A percentile compares a stretch with the other conserved stretches of the same genome.
phyloP scores from a whole-genome alignment of 2,329 filamentous ascomycete species.

The Fusarium burgessii region DNA sequence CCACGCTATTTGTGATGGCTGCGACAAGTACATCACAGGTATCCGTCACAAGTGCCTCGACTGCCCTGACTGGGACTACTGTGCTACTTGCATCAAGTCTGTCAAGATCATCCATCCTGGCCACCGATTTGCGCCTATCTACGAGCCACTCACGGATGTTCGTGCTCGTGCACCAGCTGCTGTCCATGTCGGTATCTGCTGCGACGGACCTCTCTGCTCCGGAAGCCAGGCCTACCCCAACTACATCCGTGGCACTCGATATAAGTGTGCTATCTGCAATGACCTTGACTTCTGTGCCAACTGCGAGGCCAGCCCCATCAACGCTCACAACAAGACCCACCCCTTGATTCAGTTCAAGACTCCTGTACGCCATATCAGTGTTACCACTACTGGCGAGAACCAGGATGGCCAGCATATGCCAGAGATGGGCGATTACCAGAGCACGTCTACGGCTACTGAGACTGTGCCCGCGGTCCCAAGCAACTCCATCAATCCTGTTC shows the following conservation, averaged over 20 bases:
- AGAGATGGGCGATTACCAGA: conserved; percentile 75
- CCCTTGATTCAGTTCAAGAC: conserved; percentile 98
- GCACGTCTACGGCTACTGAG: conserved; percentile 64
- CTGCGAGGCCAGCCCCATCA: conserved; percentile 89
- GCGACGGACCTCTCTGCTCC: conserved; percentile 90
- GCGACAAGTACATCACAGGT: conserved; percentile 87
- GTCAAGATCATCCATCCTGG: conserved; percentile 78
- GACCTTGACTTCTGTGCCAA: conserved; percentile 95
- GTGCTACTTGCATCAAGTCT: conserved; percentile 77
- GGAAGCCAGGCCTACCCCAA: conserved; percentile 63
- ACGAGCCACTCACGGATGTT: conserved; percentile 70
- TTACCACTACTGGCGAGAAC: conserved; percentile 86
- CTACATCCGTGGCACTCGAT: conserved; percentile 89
- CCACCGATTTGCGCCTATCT: conserved; percentile 91
- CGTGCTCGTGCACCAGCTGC: conserved; percentile 47
- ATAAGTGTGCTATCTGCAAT: conserved; percentile 97
- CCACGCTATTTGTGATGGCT: conserved; percentile 93
- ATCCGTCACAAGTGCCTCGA: conserved; percentile 96
- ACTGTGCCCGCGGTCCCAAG: conserved; percentile 57
- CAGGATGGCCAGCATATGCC: conserved; percentile 72
- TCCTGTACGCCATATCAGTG: conserved; percentile 86
- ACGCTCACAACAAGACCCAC: conserved; percentile 93
- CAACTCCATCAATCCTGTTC: conserved; percentile 65
- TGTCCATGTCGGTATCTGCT: conserved; percentile 88
- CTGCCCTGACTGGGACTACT: conserved; percentile 98